phyloP scores from a whole-genome alignment of 148 eudicot species.

The Diospyros lotus region DNA sequence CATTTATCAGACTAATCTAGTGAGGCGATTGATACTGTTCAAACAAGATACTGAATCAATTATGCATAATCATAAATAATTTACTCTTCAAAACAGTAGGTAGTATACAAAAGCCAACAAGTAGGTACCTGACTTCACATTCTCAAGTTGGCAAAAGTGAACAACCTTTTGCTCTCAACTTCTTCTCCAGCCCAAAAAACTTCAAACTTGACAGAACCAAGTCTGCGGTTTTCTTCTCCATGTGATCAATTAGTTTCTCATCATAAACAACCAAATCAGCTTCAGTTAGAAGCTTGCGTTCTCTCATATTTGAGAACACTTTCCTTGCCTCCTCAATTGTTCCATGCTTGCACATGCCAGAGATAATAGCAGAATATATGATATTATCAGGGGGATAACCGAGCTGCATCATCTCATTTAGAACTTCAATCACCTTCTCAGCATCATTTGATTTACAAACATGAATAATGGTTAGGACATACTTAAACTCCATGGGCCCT shows the following conservation, averaged over 20 bases:
- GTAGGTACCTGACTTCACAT: slow-evolving; percentile 10
- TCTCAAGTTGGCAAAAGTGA: slow-evolving; percentile 46
- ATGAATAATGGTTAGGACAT: slow-evolving; percentile 59
- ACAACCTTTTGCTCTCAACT: slow-evolving; percentile 72
- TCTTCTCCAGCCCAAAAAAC: slow-evolving; percentile 80
- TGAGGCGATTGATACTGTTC: neutral
- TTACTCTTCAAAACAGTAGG: neutral
- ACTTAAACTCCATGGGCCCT: slow-evolving; percentile 81
- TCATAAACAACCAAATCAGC: slow-evolving; percentile 63
- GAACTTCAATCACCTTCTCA: slow-evolving; percentile 56
- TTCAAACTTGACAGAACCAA: slow-evolving; percentile 71
- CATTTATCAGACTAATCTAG: neutral
- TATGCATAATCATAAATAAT: neutral
- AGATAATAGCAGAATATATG: slow-evolving; percentile 64
- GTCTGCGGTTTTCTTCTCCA: slow-evolving; percentile 81
- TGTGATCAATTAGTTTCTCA: slow-evolving; percentile 77
- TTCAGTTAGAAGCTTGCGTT: slow-evolving; percentile 53
- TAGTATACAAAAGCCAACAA: neutral
- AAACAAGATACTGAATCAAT: slow-evolving; percentile 4
- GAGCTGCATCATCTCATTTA: slow-evolving; percentile 67
- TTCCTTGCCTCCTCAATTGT: slow-evolving; percentile 82
- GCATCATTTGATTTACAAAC: slow-evolving; percentile 67
- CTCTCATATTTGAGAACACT: slow-evolving; percentile 54
- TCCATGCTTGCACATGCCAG: slow-evolving; percentile 86
- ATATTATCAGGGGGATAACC: slow-evolving; percentile 55